Percentiles rank a stretch among this genome's conserved stretches.
Evolutionary conservation across 2,329 filamentous ascomycete species (phyloP).

Genomic region (Alternaria gaisen): DNA sequence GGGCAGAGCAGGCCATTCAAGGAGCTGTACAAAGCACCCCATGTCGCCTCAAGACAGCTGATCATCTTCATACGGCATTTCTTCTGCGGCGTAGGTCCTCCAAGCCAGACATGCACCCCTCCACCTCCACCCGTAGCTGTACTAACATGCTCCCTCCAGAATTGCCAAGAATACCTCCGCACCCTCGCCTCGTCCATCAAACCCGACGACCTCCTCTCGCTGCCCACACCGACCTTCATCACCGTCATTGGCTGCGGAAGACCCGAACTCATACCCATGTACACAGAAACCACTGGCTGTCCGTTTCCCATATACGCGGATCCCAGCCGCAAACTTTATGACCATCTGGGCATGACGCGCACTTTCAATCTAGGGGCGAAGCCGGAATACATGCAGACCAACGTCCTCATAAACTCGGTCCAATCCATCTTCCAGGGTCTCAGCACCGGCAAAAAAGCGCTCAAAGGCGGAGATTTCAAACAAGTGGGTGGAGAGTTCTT

Average conservation of each 20-base stretch:
- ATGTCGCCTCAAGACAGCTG: conserved; percentile 62
- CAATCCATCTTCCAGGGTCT: conserved; percentile 68
- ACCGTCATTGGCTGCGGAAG: conserved; percentile 77
- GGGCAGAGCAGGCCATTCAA: conserved; percentile 50
- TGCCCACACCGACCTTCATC: conserved; percentile 68
- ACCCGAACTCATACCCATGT: conserved; percentile 72
- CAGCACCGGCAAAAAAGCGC: conserved; percentile 65
- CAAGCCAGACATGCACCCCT: not conserved
- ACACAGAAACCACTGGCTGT: conserved; percentile 69
- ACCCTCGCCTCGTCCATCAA: conserved; percentile 67
- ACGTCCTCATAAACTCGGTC: conserved; percentile 56
- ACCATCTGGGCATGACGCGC: conserved; percentile 72
- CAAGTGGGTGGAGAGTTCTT: conserved; percentile 82
- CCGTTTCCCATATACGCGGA: conserved; percentile 82
- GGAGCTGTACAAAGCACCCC: conserved; percentile 47
- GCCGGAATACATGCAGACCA: conserved; percentile 72
- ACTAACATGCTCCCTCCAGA: conserved; percentile 55
- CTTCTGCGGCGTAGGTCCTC: conserved; percentile 74
- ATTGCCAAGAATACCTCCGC: conserved; percentile 78
- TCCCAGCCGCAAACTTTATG: conserved; percentile 72
- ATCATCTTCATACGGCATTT: conserved; percentile 82
- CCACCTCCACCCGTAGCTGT: too few species aligned
- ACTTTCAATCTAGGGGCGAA: conserved; percentile 68
- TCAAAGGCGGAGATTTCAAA: conserved; percentile 70
- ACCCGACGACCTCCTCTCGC: conserved; percentile 53